Percentiles rank a stretch among this genome's conserved stretches.
Evolutionary conservation across 2,329 filamentous ascomycete genomes (phyloP).

Genomic region (Scedosporium boydii): DNA sequence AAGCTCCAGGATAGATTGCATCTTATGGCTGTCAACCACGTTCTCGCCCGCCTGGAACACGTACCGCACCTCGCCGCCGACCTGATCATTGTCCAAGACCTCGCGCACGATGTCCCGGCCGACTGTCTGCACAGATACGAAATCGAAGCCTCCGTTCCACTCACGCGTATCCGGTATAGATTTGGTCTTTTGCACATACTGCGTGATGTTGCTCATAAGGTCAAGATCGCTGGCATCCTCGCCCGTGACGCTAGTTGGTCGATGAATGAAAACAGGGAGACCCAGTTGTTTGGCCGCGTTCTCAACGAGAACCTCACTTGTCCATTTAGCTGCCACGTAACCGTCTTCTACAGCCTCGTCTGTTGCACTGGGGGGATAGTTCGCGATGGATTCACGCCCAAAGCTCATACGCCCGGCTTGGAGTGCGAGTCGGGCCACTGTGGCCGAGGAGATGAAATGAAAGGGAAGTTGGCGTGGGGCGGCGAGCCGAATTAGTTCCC

Average conservation of each 20-base stretch:
- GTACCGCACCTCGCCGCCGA: background rate
- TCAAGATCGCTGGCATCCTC: conserved; percentile 8
- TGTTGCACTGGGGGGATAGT: background rate
- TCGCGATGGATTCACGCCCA: conserved; percentile 6
- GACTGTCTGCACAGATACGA: conserved; percentile 1
- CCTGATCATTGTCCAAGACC: background rate
- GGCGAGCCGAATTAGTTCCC: conserved; percentile 22
- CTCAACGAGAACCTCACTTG: conserved; percentile 22
- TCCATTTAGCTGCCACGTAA: conserved; percentile 25
- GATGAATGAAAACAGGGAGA: conserved; percentile 19
- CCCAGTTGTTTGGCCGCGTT: conserved; percentile 7
- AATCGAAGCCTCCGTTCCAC: conserved; percentile 1
- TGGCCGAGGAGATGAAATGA: conserved; percentile 20
- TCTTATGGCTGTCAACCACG: background rate
- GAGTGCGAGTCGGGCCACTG: conserved; percentile 8
- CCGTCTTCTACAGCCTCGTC: conserved; percentile 17
- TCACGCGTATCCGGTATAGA: background rate
- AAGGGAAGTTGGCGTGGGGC: conserved; percentile 14
- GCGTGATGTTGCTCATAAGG: conserved; percentile 10
- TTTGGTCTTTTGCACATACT: conserved; percentile 2
- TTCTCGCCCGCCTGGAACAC: background rate
- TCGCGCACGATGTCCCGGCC: background rate
- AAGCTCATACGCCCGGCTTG: conserved; percentile 6
- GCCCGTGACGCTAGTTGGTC: conserved; percentile 13
- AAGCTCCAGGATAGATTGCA: conserved; percentile 3